Conservation (phyloP, 805 yeast species). For the Komagataella pseudopastoris region DNA sequence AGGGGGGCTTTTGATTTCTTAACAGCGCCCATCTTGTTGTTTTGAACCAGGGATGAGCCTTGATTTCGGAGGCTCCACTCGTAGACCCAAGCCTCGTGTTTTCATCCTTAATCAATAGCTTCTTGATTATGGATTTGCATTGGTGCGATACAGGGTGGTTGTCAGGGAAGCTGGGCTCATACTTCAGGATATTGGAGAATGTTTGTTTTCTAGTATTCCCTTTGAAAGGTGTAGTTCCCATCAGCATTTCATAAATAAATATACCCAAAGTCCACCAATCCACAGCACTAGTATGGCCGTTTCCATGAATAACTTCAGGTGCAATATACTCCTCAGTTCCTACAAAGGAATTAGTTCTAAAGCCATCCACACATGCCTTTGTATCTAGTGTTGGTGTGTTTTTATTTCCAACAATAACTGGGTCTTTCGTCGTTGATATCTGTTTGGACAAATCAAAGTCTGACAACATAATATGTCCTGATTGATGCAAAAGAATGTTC, state of each 20-base stretch:
- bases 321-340: conserved; percentile 99
- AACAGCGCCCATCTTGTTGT: conserved; percentile 90
- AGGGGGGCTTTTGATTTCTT: conserved; percentile 88
- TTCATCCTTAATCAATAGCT: conserved; percentile 81
- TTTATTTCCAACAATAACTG: conserved; percentile 37
- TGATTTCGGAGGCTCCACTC: conserved; percentile 91
- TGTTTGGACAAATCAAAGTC: conserved; percentile 95
- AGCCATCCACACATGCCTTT: conserved; percentile 88
- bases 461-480: conserved; percentile 96
- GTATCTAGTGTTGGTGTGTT: conserved; percentile 70
- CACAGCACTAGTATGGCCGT: conserved; percentile 95
- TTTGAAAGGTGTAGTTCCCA: conserved; percentile 93
- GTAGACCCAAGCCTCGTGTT: conserved; percentile 79
- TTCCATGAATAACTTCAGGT: conserved; percentile 94
- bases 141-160: conserved; percentile 50
- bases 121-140: conserved; percentile 71
- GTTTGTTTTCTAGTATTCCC: conserved; percentile 84
- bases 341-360: conserved; percentile 93
- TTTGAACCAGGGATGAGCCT: conserved; percentile 84
- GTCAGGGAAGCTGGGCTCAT: conserved; percentile 73
- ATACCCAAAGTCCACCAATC: conserved; percentile 99
- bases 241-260: conserved; percentile 84
- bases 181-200: conserved; percentile 74
- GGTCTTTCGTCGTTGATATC: conserved; percentile 62
- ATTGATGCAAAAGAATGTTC: conserved; percentile 83